Percentiles rank a stretch among this genome's conserved stretches.
Evolutionary conservation across 2,329 filamentous ascomycete genomes (phyloP).

Genomic region (Penicillium griseofulvum): DNA sequence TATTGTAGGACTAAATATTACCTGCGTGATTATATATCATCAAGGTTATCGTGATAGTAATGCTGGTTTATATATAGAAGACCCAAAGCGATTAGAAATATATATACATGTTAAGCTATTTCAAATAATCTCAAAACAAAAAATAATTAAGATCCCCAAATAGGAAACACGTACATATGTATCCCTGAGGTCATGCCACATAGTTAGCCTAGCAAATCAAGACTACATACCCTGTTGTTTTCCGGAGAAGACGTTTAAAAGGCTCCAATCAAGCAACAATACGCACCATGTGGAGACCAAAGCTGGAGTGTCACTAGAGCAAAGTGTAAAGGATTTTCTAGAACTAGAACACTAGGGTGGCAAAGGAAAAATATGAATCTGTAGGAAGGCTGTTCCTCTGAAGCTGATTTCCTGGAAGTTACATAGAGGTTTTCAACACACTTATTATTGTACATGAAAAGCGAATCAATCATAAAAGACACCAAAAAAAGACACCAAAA

Average conservation of each 20-base stretch:
- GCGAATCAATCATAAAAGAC: neutral
- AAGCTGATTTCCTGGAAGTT: neutral
- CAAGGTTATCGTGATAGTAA: neutral
- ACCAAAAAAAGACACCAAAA: neutral
- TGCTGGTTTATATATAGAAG: neutral
- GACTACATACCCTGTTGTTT: neutral
- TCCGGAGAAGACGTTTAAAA: neutral
- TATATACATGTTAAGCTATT: neutral
- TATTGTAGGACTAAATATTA: neutral
- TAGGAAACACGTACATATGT: neutral
- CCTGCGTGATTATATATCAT: neutral
- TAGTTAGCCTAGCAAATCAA: neutral
- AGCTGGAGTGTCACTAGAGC: too few species aligned
- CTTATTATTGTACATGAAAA: conserved; percentile 15
- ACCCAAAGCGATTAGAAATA: neutral
- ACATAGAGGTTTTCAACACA: conserved; percentile 4
- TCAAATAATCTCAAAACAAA: too few species aligned
- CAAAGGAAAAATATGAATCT: neutral
- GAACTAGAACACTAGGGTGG: neutral
- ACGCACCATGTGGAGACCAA: neutral
- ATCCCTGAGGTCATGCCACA: neutral
- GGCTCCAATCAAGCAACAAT: neutral
- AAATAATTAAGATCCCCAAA: neutral
- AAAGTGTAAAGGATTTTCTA: neutral
- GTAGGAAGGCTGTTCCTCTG: neutral